Conservation (phyloP, 2,329 filamentous ascomycete genomes). For the Claviceps quebecensis region DNA sequence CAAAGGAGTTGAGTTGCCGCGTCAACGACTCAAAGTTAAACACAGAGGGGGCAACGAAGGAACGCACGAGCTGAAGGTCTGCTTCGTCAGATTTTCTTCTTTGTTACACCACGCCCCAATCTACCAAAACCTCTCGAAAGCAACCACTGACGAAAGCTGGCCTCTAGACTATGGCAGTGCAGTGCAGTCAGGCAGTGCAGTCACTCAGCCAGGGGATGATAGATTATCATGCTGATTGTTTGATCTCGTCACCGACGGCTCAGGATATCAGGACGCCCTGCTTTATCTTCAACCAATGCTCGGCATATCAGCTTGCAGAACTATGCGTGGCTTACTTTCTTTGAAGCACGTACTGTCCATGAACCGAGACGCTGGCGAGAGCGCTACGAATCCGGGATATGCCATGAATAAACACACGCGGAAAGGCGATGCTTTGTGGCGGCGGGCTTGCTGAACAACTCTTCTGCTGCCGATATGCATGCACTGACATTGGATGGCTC, state of each 20-base stretch:
- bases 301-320: not conserved
- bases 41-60: no score
- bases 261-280: not conserved
- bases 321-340: not conserved
- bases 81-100: no score
- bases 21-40: no score
- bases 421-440: not conserved
- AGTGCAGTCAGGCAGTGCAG: no score
- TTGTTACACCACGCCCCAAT: no score
- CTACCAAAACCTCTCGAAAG: no score
- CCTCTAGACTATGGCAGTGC: no score
- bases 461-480: not conserved
- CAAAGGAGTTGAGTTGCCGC: no score
- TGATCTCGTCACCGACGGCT: not conserved
- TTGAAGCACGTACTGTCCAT: not conserved
- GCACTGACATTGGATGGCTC: not conserved
- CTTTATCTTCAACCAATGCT: not conserved
- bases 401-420: not conserved
- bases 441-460: not conserved
- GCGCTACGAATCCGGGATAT: not conserved
- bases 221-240: no score
- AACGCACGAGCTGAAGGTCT: no score
- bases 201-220: no score
- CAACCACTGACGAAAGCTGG: no score
- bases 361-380: not conserved